These are phyloP conservation scores for Mycotypha africana DNA, from an alignment of 371 early-diverging fungal species.

Conservation along the genomic window DNA sequence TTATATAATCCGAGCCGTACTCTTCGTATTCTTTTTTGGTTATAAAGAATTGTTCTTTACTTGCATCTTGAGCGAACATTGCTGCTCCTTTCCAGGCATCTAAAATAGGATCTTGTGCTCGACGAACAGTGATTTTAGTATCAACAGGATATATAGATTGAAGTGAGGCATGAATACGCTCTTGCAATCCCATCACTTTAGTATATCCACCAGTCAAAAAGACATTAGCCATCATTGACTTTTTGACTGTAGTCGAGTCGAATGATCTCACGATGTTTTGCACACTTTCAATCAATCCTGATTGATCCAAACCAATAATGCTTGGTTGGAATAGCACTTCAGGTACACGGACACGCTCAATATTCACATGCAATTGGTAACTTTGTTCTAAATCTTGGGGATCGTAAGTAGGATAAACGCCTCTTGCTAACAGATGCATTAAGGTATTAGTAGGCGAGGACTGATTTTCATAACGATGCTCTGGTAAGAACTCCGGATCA, in stretches of 20 bases:
- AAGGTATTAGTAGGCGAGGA: constrained; percentile 45
- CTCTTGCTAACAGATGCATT: constrained; percentile 48
- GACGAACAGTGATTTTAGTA: constrained; percentile 50
- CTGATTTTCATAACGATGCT: constrained; percentile 43
- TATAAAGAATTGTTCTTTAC: constrained; percentile 42
- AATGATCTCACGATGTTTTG: constrained; percentile 63
- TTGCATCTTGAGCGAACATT: constrained; percentile 30
- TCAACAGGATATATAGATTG: constrained; percentile 60
- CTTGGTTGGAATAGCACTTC: constrained; percentile 86
- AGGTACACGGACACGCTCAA: constrained; percentile 83
- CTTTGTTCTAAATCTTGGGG: constrained; percentile 56
- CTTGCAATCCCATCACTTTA: constrained; percentile 55
- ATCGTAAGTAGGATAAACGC: constrained; percentile 58
- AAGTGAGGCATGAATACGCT: constrained; percentile 58
- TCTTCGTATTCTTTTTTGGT: constrained; percentile 75
- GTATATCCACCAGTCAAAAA: constrained; percentile 80
- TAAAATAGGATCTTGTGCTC: constrained; percentile 64
- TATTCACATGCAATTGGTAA: constrained; percentile 83
- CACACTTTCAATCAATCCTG: constrained; percentile 76
- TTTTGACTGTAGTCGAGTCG: constrained; percentile 35
- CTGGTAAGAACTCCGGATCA: constrained; percentile 69
- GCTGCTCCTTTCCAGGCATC: constrained; percentile 91
- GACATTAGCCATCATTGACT: constrained; percentile 54
- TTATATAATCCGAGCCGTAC: constrained; percentile 76
- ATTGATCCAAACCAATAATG: constrained; percentile 84